phyloP scores from a whole-genome alignment of 257 asterid species.

The Anisodus tanguticus region DNA sequence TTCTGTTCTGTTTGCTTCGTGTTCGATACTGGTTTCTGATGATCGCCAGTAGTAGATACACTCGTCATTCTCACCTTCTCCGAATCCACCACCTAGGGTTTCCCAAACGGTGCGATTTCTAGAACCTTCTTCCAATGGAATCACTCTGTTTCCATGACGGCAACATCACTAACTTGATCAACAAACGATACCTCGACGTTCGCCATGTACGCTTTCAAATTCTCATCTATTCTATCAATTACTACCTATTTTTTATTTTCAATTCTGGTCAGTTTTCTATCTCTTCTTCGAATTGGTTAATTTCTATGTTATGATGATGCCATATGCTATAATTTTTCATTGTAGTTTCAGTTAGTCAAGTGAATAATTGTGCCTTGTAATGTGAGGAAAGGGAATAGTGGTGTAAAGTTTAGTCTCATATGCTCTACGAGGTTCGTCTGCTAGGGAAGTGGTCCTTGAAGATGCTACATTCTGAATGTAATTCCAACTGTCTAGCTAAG shows the following conservation, averaged over 20 bases:
- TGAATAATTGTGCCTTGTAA: background rate
- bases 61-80: background rate
- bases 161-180: conserved; percentile 76
- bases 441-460: background rate
- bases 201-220: conserved; percentile 39
- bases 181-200: conserved; percentile 53
- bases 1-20: background rate
- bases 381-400: background rate
- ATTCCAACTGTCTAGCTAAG: background rate
- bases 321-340: background rate
- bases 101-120: background rate
- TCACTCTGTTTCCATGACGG: conserved; percentile 74
- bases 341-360: background rate
- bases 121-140: conserved; percentile 44
- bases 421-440: background rate
- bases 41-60: conserved; percentile 6
- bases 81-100: conserved; percentile 26
- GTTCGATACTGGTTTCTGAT: background rate
- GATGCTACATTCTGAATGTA: background rate
- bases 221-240: background rate
- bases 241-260: background rate
- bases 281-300: background rate
- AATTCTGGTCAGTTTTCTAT: background rate
- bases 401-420: background rate
- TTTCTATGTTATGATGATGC: background rate